Conservation (phyloP, 2,329 filamentous ascomycete genomes). For the Penicillium sp. region DNA sequence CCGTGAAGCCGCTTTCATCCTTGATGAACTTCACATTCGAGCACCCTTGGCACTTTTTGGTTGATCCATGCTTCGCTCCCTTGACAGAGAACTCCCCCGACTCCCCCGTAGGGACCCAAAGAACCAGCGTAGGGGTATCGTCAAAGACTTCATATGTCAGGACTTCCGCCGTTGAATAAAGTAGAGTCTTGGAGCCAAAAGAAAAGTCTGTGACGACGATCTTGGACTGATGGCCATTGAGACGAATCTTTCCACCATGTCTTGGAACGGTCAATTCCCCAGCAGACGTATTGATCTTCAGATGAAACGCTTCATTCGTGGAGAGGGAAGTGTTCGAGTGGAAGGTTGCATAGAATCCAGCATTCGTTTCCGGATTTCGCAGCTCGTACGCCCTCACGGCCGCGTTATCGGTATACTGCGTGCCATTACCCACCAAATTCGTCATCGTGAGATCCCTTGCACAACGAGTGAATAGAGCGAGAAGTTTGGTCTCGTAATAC, state of each 20-base stretch:
- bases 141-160: constrained; percentile 53
- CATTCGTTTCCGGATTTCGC: constrained; percentile 57
- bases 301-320: constrained; percentile 53
- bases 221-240: constrained; percentile 63
- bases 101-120: constrained; percentile 57
- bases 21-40: constrained; percentile 45
- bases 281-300: constrained; percentile 56
- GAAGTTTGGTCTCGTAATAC: constrained; percentile 62
- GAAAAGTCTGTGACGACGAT: constrained; percentile 60
- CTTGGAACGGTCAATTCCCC: constrained; percentile 57
- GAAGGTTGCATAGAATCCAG: constrained; percentile 59
- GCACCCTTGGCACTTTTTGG: constrained; percentile 42
- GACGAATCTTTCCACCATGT: constrained; percentile 47
- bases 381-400: constrained; percentile 56
- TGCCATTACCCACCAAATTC: constrained; percentile 50
- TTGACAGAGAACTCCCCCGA: constrained; percentile 55
- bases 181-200: constrained; percentile 51
- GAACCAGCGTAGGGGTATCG: constrained; percentile 46
- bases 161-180: constrained; percentile 58
- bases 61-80: constrained; percentile 36
- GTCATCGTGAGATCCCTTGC: constrained; percentile 58
- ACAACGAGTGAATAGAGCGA: constrained; percentile 59
- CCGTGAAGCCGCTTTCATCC: constrained; percentile 42
- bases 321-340: constrained; percentile 55
- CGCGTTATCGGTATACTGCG: constrained; percentile 51